Percentiles rank a stretch among this genome's conserved stretches.
phyloP scores from a whole-genome alignment of 2,329 filamentous ascomycete genomes.

The Paradendryphiella salina region DNA sequence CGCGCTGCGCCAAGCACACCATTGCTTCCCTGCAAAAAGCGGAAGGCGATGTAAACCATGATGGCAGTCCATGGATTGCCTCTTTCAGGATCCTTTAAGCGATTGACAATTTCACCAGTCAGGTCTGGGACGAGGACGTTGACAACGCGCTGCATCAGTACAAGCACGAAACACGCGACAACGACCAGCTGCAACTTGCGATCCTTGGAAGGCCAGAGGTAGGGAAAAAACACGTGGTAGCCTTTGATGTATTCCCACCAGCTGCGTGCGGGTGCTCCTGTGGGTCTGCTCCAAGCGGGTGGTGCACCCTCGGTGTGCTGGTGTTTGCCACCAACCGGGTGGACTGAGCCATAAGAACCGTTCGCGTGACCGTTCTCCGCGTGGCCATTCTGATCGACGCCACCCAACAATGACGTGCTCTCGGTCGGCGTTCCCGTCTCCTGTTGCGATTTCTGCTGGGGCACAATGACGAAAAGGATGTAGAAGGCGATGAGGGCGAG shows the following conservation, averaged over 20 bases:
- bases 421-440: slow-evolving; percentile 54
- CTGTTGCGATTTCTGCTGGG: slow-evolving; percentile 23
- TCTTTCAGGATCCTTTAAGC: slow-evolving; percentile 59
- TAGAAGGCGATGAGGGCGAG: slow-evolving; percentile 64
- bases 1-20: slow-evolving; percentile 82
- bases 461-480: slow-evolving; percentile 54
- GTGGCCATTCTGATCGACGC: slow-evolving; percentile 50
- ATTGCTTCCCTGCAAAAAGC: slow-evolving; percentile 84
- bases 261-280: slow-evolving; percentile 79
- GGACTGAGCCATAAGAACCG: slow-evolving; percentile 58
- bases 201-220: slow-evolving; percentile 90
- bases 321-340: slow-evolving; percentile 49
- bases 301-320: slow-evolving; percentile 61
- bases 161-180: slow-evolving; percentile 76
- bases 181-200: slow-evolving; percentile 75
- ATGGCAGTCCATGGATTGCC: slow-evolving; percentile 74
- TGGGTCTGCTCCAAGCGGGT: slow-evolving; percentile 85
- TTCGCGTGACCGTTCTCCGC: slow-evolving; percentile 55
- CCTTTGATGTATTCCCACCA: slow-evolving; percentile 97
- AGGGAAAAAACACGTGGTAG: slow-evolving; percentile 93
- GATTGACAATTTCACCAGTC: slow-evolving; percentile 76
- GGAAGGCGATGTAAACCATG: slow-evolving; percentile 73
- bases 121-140: slow-evolving; percentile 86
- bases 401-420: slow-evolving; percentile 64
- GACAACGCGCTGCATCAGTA: slow-evolving; percentile 78